These are phyloP conservation scores for Dioszegia aurantiaca DNA, from an alignment of 768 basidiomycete species.

Conservation along the genomic window DNA sequence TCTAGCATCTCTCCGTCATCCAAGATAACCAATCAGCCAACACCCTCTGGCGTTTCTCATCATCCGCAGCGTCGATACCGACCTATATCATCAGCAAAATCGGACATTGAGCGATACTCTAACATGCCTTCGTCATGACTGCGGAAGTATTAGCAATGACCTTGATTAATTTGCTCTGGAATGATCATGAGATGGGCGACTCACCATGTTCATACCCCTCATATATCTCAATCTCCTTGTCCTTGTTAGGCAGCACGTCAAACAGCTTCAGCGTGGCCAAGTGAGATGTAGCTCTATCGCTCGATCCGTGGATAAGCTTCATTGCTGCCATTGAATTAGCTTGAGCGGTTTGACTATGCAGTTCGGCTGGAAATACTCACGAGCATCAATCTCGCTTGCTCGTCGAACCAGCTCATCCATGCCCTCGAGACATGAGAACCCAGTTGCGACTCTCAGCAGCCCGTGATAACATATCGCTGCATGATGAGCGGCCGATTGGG, in stretches of 20 bases:
- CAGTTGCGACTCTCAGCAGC: conserved; percentile 51
- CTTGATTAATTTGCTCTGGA: not conserved
- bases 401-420: conserved; percentile 44
- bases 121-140: conserved; percentile 47
- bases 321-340: conserved; percentile 43
- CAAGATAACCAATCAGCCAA: conserved; percentile 51
- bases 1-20: conserved; percentile 46
- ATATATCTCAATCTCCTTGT: conserved; percentile 53
- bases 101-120: not conserved
- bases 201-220: conserved; percentile 53
- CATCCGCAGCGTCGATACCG: conserved; percentile 48
- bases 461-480: conserved; percentile 52
- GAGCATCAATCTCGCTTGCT: conserved; percentile 44
- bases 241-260: conserved; percentile 42
- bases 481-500: not conserved
- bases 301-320: conserved; percentile 52
- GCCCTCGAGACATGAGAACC: conserved; percentile 48
- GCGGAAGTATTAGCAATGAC: not conserved
- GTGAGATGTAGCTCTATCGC: conserved; percentile 29
- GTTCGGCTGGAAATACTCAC: conserved; percentile 42
- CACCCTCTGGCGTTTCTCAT: conserved; percentile 51
- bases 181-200: conserved; percentile 6
- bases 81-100: conserved; percentile 26
- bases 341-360: too few relatives aligned
- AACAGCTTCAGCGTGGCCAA: conserved; percentile 46